These are phyloP conservation scores for Aspergillus jensenii DNA, from an alignment of 2,329 filamentous ascomycete species.

Conservation along the genomic window DNA sequence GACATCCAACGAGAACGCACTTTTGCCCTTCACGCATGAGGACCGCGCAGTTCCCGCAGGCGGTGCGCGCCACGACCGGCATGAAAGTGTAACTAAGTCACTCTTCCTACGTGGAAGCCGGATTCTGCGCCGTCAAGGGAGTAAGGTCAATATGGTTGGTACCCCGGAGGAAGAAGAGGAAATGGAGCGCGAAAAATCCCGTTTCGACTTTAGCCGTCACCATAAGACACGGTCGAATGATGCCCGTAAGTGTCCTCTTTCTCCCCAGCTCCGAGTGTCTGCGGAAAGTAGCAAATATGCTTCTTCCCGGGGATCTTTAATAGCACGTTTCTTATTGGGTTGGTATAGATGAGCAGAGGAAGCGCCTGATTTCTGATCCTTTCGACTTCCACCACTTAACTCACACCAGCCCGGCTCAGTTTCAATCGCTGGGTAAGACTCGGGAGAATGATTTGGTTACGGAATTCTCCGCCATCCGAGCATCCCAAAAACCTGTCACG, in stretches of 20 bases:
- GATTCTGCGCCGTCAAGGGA: constrained; percentile 49
- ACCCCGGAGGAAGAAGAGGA: constrained; percentile 44
- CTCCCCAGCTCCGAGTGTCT: background rate
- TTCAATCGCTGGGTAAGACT: constrained; percentile 52
- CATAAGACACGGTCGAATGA: constrained; percentile 32
- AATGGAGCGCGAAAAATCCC: constrained; percentile 30
- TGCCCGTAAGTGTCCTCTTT: constrained; percentile 32
- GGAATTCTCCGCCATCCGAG: constrained; percentile 55
- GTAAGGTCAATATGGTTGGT: constrained; percentile 45
- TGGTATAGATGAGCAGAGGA: constrained; percentile 40
- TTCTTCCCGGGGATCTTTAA: background rate
- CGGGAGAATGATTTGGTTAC: constrained; percentile 53
- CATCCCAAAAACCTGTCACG: constrained; percentile 51
- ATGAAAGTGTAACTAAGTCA: constrained; percentile 39
- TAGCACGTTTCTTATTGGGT: constrained; percentile 4
- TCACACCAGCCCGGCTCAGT: constrained; percentile 57
- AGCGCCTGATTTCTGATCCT: constrained; percentile 58
- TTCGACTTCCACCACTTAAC: constrained; percentile 66
- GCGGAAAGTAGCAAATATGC: background rate
- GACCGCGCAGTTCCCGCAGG: constrained; percentile 30
- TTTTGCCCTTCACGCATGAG: constrained; percentile 31
- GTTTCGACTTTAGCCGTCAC: constrained; percentile 36
- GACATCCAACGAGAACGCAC: constrained; percentile 35
- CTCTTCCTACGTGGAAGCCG: constrained; percentile 46
- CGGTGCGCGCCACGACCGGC: constrained; percentile 31